Percentiles rank a stretch among this genome's conserved stretches.
phyloP scores from a whole-genome alignment of 163 green algal species.

The Scenedesmus sp. region DNA sequence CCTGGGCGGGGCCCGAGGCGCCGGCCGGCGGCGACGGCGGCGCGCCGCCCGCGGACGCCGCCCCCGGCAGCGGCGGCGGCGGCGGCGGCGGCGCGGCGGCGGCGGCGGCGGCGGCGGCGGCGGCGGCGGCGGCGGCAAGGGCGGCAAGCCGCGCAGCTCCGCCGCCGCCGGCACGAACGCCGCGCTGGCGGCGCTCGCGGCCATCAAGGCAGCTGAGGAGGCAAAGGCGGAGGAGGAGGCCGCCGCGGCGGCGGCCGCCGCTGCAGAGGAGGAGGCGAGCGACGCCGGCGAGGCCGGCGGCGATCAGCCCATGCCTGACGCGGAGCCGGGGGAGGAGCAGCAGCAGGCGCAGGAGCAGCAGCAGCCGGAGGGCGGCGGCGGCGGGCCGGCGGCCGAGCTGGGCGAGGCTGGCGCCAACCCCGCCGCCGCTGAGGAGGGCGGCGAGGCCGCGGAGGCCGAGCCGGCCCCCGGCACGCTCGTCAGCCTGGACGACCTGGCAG shows the following conservation, averaged over 20 bases:
- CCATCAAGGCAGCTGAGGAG: background rate
- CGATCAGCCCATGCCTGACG: conserved; percentile 8
- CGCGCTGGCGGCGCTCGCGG: conserved; percentile 10
- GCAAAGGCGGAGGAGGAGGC: background rate
- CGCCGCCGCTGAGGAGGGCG: background rate
- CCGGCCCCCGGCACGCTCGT: background rate
- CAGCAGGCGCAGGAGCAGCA: conserved; percentile 1
- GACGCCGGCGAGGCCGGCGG: background rate
- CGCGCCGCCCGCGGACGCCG: background rate
- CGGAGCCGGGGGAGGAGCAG: too few relatives aligned
- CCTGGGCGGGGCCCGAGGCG: conserved; percentile 7
- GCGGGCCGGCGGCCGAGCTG: background rate
- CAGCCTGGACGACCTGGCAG: conserved; percentile 3
- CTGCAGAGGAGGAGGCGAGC: background rate
- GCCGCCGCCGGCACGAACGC: conserved; percentile 19
- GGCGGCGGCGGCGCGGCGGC: background rate
- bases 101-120: background rate
- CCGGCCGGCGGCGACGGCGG: background rate
- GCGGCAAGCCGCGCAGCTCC: background rate
- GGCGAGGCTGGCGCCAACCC: background rate
- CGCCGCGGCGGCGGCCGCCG: background rate
- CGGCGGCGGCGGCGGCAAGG: background rate
- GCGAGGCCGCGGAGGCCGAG: background rate
- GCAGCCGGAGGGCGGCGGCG: background rate
- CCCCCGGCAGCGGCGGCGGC: background rate